Base-by-base conservation (phyloP, 768 basidiomycete genomes). In the Multifurca ochricompacta region DNA sequence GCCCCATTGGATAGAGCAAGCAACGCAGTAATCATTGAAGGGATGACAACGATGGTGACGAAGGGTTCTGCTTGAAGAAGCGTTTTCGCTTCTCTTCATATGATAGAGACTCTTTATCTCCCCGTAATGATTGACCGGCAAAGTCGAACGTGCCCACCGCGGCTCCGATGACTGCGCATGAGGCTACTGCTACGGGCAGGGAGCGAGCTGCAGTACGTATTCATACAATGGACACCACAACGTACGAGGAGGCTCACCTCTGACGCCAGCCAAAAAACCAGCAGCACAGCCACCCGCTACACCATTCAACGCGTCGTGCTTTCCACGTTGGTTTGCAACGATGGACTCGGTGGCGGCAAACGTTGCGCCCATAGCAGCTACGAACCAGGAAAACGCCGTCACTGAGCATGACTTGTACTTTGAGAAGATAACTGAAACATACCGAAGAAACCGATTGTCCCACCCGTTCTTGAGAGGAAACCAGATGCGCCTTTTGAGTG, bases 371-470 rank as follows among this genome's bases (percentile, higher is more conserved):
- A 95, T 89, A 19, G 87, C 91, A 63, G 89, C 93, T 96, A 51
- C 50, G 51, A 34, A 30, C 32, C 30, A 23, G 11, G 36, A 9
- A 46, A 27, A 37, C 7, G 16, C 16, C 4, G 39, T 48, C 13
- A 41, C 23, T 9, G 19, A 30, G n/a, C 48, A 10, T 36, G 9
- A 30, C 25, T 39, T 8, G 11, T 4, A 47, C 11, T 44, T 30
- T 8, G 16, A 42, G 11, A 14, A 13, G 32, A 16, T 19, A 0
- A 3, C 4, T 37, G 31, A 32, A 25, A 73, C 84, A 63, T 49
- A 96, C 94, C 87, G 65, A 96, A 95, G 68, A 91, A 81, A 10
- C 88, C 92, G 67, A 95, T 91, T 3, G 92, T 90, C 31, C 87
- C 82, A 54, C 92, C 92, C 30, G 85, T 89, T 60, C 92, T 77